Base-by-base conservation (phyloP, 1,284 basidiomycete genomes). In the Puccinia sorghi region DNA sequence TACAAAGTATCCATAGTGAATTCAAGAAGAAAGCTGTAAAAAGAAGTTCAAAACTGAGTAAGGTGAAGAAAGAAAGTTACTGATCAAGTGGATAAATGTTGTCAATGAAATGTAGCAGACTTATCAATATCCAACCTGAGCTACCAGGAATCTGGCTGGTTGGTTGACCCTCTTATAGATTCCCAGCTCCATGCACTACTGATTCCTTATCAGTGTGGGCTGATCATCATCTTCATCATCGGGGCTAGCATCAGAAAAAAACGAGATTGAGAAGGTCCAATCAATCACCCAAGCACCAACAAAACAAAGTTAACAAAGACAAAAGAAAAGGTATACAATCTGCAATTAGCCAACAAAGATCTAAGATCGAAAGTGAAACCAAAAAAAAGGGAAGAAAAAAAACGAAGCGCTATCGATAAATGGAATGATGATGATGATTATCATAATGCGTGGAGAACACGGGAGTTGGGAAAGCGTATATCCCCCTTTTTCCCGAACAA, bases 161-260 rank as follows among this genome's bases (percentile, higher is more conserved):
- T 43, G 22, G 39, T 4, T 39, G 8, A 17, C 9, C 4, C 64
- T 22, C n/a, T 50, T 66, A 41, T 66, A 9, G 22, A 66, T 8
- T 39, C 20, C 25, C 46, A 50, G 41, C 39, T 66, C 48, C 5
- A n/a, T 56, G 7, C 25, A 9, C 7, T 66, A 50, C 46, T 66
- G 46, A 66, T 66, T 43, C 12, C 64, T 66, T n/a, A n/a, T n/a
- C 41, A 66, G 25, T 25, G 17, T 43, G 46, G 3, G 22, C 64
- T 66, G 64, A 41, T 66, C 64, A 22, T 66, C 64, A 41, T 66
- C 25, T 48, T 66, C n/a, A n/a, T n/a, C 64, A 46, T 66, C 46
- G 48, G 64, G 64, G 64, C 64, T 66, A 50, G 15, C 57, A 61
- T 22, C 57, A 61, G 57, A 61, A 3, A 39, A 61, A 15, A 39